Conservation (phyloP, 2,329 filamentous ascomycete genomes). For the Neonectria neomacrospora region DNA sequence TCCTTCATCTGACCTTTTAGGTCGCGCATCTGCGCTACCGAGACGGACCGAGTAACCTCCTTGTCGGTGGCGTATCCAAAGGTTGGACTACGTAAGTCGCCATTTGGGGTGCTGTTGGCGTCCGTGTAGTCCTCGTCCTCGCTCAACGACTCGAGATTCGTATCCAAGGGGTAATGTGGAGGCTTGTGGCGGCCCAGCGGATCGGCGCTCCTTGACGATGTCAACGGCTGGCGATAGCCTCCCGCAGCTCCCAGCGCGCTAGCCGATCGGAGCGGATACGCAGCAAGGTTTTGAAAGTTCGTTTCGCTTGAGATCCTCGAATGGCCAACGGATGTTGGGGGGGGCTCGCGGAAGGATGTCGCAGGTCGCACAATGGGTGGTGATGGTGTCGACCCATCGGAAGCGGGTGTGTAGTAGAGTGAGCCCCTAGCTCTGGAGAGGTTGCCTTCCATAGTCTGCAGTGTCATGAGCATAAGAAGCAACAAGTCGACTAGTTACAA, state of each 20-base stretch:
- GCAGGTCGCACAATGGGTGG: constrained; percentile 55
- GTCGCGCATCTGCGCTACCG: constrained; percentile 76
- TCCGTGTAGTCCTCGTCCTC: constrained; percentile 60
- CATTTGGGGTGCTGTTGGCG: constrained; percentile 38
- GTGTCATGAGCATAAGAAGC: constrained; percentile 27
- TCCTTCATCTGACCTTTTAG: constrained; percentile 88
- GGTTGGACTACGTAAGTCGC: constrained; percentile 57
- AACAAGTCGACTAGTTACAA: constrained; percentile 23
- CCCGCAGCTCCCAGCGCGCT: constrained; percentile 72
- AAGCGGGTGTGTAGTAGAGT: constrained; percentile 58
- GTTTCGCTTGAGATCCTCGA: constrained; percentile 50
- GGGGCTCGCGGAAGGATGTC: constrained; percentile 39
- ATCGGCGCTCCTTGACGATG: constrained; percentile 58
- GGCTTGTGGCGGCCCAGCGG: constrained; percentile 53
- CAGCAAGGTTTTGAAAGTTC: constrained; percentile 44
- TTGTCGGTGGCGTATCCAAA: constrained; percentile 56
- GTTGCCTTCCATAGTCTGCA: constrained; percentile 92
- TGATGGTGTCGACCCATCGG: constrained; percentile 64
- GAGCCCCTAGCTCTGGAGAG: constrained; percentile 80
- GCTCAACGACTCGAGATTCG: constrained; percentile 61
- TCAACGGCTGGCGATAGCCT: constrained; percentile 64
- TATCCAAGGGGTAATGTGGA: constrained; percentile 55
- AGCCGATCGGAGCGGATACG: constrained; percentile 66
- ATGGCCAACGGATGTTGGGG: constrained; percentile 36
- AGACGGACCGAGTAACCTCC: constrained; percentile 72